Base-by-base conservation (phyloP, 2,329 filamentous ascomycete genomes). In the Dactylonectria estremocensis region DNA sequence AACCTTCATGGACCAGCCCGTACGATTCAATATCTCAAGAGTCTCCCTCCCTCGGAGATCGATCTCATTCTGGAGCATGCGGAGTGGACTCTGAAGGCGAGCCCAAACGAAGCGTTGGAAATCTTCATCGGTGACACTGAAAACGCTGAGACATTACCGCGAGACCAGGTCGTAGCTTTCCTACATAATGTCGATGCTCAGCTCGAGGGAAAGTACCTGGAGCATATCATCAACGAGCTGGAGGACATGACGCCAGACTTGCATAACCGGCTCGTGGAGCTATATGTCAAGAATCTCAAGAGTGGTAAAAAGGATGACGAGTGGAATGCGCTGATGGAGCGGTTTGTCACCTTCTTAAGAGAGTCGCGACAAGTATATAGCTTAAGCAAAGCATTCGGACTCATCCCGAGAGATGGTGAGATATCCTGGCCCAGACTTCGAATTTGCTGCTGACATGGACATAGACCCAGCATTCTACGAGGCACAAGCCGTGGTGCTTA, bases 101-200 rank as follows among this genome's bases (percentile, higher is more conserved):
- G 94, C 69, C 90, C 94, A 0, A 87, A 90, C 2, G 83, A 94
- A 45, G 95, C 93, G 5, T 97, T 99, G 92, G 94, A 98, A 71
- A 88, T 99, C 0, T 99, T 99, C 80, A 83, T 96, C 0, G 94
- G 93, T 1, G 96, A 99, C 78, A 96, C 94, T 1, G 94, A 97
- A 78, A 98, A 98, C 76, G 95, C 96, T 1, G 96, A 98, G 83
- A 94, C 91, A 0, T 81, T 99, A 11, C 95, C 95, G 2, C 88
- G 95, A 48, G 88, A 93, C 33, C 88, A 84, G 59, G 93, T 99
- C 0, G 85, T 95, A 2, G 83, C 87, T 2, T 98, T 95, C 76
- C 83, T 99, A 4, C 87, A 90, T 48, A 82, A 83, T 0, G 90
- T 97, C 37, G 91, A 97, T 74, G 77, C 85, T 10, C 85, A 86